Evolutionary conservation across 345 rosid species (phyloP).

Genomic region (Citrus unshiu): DNA sequence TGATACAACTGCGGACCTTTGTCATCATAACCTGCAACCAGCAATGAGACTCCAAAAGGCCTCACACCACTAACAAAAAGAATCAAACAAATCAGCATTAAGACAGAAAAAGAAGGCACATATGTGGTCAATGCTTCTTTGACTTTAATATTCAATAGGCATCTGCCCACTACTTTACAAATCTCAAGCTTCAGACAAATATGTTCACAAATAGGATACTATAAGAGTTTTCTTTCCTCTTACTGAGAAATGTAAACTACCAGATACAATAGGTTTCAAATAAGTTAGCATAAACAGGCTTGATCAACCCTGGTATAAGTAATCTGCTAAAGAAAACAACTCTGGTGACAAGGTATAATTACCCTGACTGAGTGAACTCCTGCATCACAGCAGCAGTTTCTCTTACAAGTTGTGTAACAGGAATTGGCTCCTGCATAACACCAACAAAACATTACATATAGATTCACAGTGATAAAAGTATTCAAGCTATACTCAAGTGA

Average conservation of each 20-base stretch:
- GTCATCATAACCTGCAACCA: constrained; percentile 93
- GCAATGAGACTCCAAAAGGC: constrained; percentile 92
- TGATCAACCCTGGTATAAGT: background rate
- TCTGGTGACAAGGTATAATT: constrained; percentile 8
- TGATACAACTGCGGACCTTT: constrained; percentile 93
- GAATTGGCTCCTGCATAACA: constrained; percentile 78
- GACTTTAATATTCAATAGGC: background rate
- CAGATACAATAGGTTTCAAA: background rate
- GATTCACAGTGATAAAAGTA: background rate
- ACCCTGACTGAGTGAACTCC: constrained; percentile 98
- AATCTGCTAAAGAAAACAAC: background rate
- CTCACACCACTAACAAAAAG: constrained; percentile 67
- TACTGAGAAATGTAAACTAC: background rate
- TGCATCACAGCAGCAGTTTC: constrained; percentile 99
- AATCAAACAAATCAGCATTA: constrained; percentile 6
- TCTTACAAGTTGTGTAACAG: constrained; percentile 97
- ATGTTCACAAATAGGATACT: background rate
- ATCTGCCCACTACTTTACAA: background rate
- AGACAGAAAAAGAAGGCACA: background rate
- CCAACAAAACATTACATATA: background rate
- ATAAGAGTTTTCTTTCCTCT: background rate
- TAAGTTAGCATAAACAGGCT: background rate
- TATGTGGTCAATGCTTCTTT: background rate
- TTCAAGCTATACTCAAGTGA: background rate
- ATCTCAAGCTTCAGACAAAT: background rate